A percentile compares a stretch with the other conserved stretches of the same genome.
These are phyloP conservation scores for Blastobotrys muscicola DNA, from an alignment of 805 yeast genomes.

Conservation along the genomic window DNA sequence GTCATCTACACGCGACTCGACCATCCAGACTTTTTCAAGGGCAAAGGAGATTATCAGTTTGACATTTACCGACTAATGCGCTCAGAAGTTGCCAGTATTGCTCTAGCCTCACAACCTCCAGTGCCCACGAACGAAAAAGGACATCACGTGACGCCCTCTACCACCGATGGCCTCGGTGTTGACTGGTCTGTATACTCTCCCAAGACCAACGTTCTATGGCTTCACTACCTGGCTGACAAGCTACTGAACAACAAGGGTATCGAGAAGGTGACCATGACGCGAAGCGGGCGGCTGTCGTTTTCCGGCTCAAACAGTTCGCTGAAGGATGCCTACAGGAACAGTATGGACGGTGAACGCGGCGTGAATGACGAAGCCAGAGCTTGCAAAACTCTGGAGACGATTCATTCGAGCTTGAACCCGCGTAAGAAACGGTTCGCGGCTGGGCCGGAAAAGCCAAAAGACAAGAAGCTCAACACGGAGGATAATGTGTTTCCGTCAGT, in stretches of 20 bases:
- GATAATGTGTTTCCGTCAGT: slow-evolving; percentile 3
- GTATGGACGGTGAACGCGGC: neutral
- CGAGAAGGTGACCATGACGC: slow-evolving; percentile 10
- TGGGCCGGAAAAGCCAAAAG: neutral
- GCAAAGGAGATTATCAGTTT: slow-evolving; percentile 51
- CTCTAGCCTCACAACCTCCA: slow-evolving; percentile 1
- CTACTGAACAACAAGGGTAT: slow-evolving; percentile 35
- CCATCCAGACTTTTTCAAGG: slow-evolving; percentile 52
- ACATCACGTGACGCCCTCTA: neutral
- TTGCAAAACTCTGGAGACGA: slow-evolving; percentile 13
- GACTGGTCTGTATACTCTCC: slow-evolving; percentile 42
- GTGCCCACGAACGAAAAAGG: slow-evolving; percentile 1
- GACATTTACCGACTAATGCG: slow-evolving; percentile 55
- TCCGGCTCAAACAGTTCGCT: slow-evolving; percentile 16
- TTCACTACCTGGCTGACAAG: slow-evolving; percentile 49
- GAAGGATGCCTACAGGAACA: slow-evolving; percentile 11
- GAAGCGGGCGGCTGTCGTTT: slow-evolving; percentile 16
- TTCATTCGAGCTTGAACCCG: slow-evolving; percentile 19
- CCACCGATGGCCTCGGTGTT: slow-evolving; percentile 18
- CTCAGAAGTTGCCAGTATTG: slow-evolving; percentile 13
- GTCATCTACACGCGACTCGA: slow-evolving; percentile 47
- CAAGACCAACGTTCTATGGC: slow-evolving; percentile 52
- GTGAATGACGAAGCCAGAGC: slow-evolving; percentile 14
- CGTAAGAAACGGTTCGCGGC: slow-evolving; percentile 15
- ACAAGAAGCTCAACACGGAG: slow-evolving; percentile 4